Base-by-base conservation (phyloP, 1,284 basidiomycete species). In the Agaricales sp. region DNA sequence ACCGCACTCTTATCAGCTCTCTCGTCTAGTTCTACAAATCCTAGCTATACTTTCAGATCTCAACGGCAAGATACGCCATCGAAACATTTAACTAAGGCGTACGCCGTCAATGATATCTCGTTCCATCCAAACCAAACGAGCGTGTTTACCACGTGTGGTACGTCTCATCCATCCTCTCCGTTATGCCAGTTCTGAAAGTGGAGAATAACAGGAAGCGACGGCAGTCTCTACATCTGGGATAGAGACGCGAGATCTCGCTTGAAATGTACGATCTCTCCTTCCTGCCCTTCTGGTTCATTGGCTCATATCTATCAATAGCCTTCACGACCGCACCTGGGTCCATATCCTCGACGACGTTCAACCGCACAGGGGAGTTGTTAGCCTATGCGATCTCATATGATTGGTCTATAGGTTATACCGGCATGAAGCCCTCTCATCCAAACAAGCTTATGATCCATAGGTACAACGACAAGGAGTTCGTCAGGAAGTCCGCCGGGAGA, bases 381-480 rank as follows among this genome's bases (percentile, higher is more conserved):
- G 92, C 92, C 0, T 96, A 95, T 57, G 82, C 88, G 0, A 64
- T 92, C 18, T 88, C 89, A 2, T 93, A 93, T 58, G 91, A 94
- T 62, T 93, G 91, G 91, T 86, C 71, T 58, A 93, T 82, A 61
- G 92, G 92, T 2, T 87, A 93, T 78, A n/a, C 80, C 8, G 91
- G 91, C 16, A 92, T 88, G 73, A 84, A 84, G 3, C 80, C 87
- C 3, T 78, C 78, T 13, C 81, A 84, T 59, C 77, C n/a, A n/a
- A n/a, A n/a, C n/a, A n/a, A n/a, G n/a, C n/a, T n/a, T n/a, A n/a
- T n/a, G n/a, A n/a, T n/a, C n/a, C n/a, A n/a, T n/a, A n/a, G n/a
- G n/a, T n/a, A n/a, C n/a, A n/a, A n/a, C n/a, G n/a, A n/a, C n/a
- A n/a, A n/a, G n/a, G n/a, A n/a, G n/a, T n/a, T n/a, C n/a, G n/a